Evolutionary conservation across 345 rosid genomes (phyloP).

Genomic region (Eucalyptus rudis): DNA sequence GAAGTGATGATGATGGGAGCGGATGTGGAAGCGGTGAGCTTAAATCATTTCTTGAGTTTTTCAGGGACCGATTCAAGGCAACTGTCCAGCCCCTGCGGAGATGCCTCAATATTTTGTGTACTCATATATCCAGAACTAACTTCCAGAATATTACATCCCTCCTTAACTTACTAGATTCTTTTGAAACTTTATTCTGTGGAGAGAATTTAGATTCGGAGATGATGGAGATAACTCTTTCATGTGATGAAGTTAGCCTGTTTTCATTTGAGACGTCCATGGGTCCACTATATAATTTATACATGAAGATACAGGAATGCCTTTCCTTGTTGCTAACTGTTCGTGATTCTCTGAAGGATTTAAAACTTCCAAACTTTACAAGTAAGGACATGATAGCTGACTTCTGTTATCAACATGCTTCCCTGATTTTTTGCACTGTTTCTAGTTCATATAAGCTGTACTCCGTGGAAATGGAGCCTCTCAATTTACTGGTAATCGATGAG

Average conservation of each 20-base stretch:
- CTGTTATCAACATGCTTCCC: background rate
- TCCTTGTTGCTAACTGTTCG: background rate
- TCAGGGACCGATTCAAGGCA: background rate
- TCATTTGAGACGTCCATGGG: background rate
- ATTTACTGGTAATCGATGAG: background rate
- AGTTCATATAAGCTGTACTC: background rate
- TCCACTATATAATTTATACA: background rate
- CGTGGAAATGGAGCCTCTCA: background rate
- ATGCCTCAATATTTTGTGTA: background rate
- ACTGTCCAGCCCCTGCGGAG: background rate
- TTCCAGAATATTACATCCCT: background rate
- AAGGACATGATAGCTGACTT: background rate
- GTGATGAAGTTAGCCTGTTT: background rate
- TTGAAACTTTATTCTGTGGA: background rate
- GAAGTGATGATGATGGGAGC: background rate
- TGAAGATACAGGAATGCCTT: background rate
- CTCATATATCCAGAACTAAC: background rate
- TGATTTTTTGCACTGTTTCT: background rate
- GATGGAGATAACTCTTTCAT: background rate
- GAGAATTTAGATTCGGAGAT: background rate
- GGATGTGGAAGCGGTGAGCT: background rate
- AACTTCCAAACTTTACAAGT: background rate
- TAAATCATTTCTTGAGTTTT: background rate
- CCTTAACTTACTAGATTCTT: background rate
- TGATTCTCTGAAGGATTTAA: background rate